phyloP scores from a whole-genome alignment of 2,329 filamentous ascomycete species.

The Lomentospora prolificans region DNA sequence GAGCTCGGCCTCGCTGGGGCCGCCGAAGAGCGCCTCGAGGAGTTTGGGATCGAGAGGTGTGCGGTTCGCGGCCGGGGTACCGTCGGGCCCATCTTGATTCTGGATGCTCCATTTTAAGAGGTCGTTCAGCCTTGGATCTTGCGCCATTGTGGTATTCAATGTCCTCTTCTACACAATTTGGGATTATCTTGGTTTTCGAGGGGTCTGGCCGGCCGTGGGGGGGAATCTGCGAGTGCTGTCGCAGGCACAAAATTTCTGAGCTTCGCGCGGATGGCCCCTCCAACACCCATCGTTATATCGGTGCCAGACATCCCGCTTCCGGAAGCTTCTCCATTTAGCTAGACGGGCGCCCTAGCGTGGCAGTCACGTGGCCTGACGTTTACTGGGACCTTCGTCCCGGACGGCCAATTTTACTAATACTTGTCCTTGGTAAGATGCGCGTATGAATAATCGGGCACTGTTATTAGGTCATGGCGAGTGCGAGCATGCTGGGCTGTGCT shows the following conservation, averaged over 20 bases:
- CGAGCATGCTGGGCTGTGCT: background rate
- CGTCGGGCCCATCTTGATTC: slow-evolving; percentile 25
- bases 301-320: background rate
- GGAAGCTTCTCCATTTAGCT: slow-evolving; percentile 7
- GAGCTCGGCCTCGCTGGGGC: slow-evolving; percentile 80
- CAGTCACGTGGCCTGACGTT: background rate
- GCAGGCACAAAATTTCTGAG: slow-evolving; percentile 1
- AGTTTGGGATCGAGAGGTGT: slow-evolving; percentile 55
- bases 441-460: background rate
- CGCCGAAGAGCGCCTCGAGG: slow-evolving; percentile 67
- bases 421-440: background rate
- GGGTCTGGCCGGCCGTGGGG: too few species aligned
- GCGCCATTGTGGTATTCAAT: background rate
- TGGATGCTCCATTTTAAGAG: slow-evolving; percentile 70
- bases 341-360: background rate
- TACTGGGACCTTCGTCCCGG: too few species aligned
- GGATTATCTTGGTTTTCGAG: background rate
- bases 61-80: slow-evolving; percentile 20
- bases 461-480: background rate
- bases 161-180: background rate
- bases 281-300: background rate
- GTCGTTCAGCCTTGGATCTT: slow-evolving; percentile 54
- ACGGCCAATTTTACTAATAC: background rate
- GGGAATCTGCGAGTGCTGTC: too few species aligned
- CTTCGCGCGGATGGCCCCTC: background rate